phyloP scores from a whole-genome alignment of 2,329 filamentous ascomycete species.

The Calonectria pteridis region DNA sequence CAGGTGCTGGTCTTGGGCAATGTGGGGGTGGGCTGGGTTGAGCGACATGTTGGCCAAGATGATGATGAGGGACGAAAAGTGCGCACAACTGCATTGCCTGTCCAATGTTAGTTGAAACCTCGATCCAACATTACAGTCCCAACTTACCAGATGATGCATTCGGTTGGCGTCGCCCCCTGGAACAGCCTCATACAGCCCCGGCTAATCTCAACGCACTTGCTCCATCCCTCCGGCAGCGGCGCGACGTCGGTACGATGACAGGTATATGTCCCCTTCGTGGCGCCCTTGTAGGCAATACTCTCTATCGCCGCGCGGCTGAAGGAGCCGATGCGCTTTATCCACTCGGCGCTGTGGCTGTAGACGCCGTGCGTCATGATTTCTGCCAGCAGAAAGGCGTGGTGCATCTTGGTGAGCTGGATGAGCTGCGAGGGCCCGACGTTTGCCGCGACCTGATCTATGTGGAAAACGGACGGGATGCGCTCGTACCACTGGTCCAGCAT shows the following conservation, averaged over 20 bases:
- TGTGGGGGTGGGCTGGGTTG: constrained; percentile 41
- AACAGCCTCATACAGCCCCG: constrained; percentile 51
- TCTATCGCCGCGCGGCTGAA: constrained; percentile 43
- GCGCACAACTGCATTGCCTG: constrained; percentile 47
- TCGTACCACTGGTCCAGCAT: constrained; percentile 54
- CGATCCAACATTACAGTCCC: fast-evolving
- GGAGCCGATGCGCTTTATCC: constrained; percentile 50
- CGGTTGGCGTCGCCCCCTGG: constrained; percentile 44
- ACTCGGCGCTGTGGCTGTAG: constrained; percentile 53
- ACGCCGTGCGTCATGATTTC: constrained; percentile 55
- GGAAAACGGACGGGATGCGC: constrained; percentile 49
- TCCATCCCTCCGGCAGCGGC: constrained; percentile 48
- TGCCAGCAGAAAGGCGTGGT: constrained; percentile 53
- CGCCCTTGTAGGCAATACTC: constrained; percentile 23
- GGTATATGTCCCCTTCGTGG: not conserved
- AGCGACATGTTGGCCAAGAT: constrained; percentile 50
- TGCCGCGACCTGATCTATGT: constrained; percentile 48
- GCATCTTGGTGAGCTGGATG: constrained; percentile 52
- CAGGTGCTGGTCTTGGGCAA: constrained; percentile 47
- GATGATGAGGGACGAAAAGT: constrained; percentile 51
- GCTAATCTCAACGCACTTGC: constrained; percentile 48
- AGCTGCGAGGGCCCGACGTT: constrained; percentile 46
- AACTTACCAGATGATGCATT: constrained; percentile 50
- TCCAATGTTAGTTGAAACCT: not conserved
- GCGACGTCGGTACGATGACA: constrained; percentile 26